phyloP scores from a whole-genome alignment of 306 rosid species.

The Quercus bicolor region DNA sequence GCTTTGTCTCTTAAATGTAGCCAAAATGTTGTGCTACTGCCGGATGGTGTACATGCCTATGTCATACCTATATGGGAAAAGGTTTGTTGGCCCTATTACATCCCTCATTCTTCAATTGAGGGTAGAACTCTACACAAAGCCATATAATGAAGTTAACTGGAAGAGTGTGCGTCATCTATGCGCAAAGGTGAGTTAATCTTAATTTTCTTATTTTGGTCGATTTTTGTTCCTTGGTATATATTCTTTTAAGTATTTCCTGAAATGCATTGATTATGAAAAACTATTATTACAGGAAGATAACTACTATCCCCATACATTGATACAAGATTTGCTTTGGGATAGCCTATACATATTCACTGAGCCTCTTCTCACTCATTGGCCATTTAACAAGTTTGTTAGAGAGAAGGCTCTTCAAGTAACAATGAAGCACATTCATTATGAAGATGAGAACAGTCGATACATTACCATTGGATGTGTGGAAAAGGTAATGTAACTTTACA shows the following conservation, averaged over 20 bases:
- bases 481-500: constrained; percentile 32
- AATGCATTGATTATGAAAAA: not conserved
- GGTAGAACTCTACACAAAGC: constrained; percentile 45
- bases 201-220: not conserved
- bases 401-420: constrained; percentile 56
- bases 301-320: constrained; percentile 50
- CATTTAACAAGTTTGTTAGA: constrained; percentile 51
- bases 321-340: constrained; percentile 72
- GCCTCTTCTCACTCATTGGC: constrained; percentile 76
- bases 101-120: constrained; percentile 59
- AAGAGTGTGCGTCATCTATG: constrained; percentile 58
- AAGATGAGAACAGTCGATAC: constrained; percentile 69
- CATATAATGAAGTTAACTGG: constrained; percentile 61
- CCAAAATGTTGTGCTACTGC: constrained; percentile 83
- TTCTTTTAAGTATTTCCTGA: not conserved
- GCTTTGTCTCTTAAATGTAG: constrained; percentile 23
- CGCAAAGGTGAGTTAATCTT: constrained; percentile 27
- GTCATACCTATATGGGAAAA: constrained; percentile 74
- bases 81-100: constrained; percentile 74
- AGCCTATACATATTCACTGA: constrained; percentile 45
- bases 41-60: constrained; percentile 78
- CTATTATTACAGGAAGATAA: constrained; percentile 46
- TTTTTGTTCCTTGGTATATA: no score
- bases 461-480: constrained; percentile 57
- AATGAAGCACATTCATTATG: constrained; percentile 76